phyloP scores from a whole-genome alignment of 345 rosid genomes.

The Hibiscus syriacus region DNA sequence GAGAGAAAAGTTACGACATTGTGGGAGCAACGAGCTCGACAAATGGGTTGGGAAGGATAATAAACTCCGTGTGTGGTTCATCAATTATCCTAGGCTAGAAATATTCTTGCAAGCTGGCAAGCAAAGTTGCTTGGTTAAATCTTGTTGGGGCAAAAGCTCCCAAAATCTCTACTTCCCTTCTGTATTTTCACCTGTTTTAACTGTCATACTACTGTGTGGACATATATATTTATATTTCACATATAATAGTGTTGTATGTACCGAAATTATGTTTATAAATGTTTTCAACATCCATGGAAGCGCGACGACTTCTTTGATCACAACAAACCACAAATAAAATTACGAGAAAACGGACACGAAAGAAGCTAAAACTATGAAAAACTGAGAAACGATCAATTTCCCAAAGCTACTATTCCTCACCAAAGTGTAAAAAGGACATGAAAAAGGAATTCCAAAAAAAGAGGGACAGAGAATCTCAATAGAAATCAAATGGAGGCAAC shows the following conservation, averaged over 20 bases:
- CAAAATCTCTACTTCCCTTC: neutral
- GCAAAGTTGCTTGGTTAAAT: neutral
- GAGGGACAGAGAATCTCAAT: constrained; percentile 10
- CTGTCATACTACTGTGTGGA: neutral
- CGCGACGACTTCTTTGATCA: neutral
- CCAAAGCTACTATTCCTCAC: constrained; percentile 1
- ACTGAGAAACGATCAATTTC: too few species aligned
- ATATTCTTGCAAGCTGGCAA: too few species aligned
- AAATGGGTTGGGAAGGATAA: constrained; percentile 85
- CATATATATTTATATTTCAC: neutral
- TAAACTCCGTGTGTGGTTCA: neutral
- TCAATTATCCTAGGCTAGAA: too few species aligned
- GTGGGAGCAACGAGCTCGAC: constrained; percentile 88
- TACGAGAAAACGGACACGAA: neutral
- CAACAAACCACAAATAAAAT: neutral
- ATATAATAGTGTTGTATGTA: neutral
- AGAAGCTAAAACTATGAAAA: neutral
- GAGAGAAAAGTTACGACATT: constrained; percentile 71
- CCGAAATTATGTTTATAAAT: neutral
- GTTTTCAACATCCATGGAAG: neutral
- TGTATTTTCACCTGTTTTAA: neutral
- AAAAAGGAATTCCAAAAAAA: constrained; percentile 4
- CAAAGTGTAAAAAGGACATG: neutral
- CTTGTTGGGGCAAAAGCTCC: neutral
- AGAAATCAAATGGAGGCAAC: constrained; percentile 12